These are phyloP conservation scores for Sugiyamaella castrensis DNA, from an alignment of 1,139 yeast genomes.

Conservation along the genomic window DNA sequence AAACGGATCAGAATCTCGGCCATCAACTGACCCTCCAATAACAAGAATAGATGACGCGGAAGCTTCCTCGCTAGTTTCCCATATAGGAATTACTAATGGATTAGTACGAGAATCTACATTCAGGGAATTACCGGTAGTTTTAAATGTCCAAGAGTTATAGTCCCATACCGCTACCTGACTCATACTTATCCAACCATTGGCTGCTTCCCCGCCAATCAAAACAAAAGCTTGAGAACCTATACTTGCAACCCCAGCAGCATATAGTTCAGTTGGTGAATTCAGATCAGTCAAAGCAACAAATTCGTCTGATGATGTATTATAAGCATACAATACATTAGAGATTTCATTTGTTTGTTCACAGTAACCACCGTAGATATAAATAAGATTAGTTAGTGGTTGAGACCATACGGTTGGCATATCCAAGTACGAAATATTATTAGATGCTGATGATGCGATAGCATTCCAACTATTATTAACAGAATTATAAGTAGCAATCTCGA, in stretches of 20 bases:
- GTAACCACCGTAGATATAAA: constrained; percentile 54
- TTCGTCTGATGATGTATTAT: constrained; percentile 34
- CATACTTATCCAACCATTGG: constrained; percentile 57
- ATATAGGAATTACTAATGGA: constrained; percentile 47
- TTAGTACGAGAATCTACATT: constrained; percentile 48
- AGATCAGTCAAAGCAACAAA: constrained; percentile 36
- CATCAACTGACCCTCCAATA: constrained; percentile 43
- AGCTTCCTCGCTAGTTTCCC: constrained; percentile 9
- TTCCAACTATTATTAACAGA: constrained; percentile 22
- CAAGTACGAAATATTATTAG: constrained; percentile 16
- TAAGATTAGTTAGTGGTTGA: constrained; percentile 38
- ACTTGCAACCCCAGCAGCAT: constrained; percentile 40
- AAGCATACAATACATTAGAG: constrained; percentile 42
- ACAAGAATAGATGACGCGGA: constrained; percentile 30
- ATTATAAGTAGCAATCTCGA: constrained; percentile 23
- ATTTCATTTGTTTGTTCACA: constrained; percentile 27
- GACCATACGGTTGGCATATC: constrained; percentile 36
- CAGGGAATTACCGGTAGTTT: constrained; percentile 33
- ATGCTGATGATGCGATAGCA: constrained; percentile 14
- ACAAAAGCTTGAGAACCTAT: constrained; percentile 25
- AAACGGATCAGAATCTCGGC: constrained; percentile 43
- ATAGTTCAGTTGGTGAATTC: constrained; percentile 49
- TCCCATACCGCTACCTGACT: constrained; percentile 61
- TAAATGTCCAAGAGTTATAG: constrained; percentile 57
- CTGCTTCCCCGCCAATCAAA: constrained; percentile 55